Evolutionary conservation across 1,139 yeast species (phyloP).

Genomic region (Yamadazyma diddensiae): DNA sequence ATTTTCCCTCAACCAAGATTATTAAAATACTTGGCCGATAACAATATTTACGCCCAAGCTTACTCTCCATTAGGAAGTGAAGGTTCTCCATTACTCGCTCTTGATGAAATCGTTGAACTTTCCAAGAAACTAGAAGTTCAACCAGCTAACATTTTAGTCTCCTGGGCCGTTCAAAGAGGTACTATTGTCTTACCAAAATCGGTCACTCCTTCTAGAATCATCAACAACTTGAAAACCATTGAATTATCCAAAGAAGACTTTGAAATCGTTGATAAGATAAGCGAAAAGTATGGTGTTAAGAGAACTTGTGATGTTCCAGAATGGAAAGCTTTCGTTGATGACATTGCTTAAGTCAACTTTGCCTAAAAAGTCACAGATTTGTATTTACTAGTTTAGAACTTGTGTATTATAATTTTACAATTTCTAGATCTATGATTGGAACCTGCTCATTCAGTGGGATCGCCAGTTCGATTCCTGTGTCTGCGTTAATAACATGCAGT

Average conservation of each 20-base stretch:
- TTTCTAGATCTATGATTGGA: too few species aligned
- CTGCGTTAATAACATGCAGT: too few species aligned
- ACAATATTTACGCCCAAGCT: slow-evolving; percentile 51
- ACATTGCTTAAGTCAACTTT: slow-evolving; percentile 9
- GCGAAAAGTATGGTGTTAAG: slow-evolving; percentile 26
- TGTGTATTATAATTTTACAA: too few species aligned
- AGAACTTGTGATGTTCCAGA: slow-evolving; percentile 28
- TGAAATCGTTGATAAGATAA: slow-evolving; percentile 28
- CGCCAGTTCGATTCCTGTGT: too few species aligned
- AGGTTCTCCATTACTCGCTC: slow-evolving; percentile 51
- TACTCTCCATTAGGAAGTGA: slow-evolving; percentile 60
- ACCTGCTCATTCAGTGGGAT: too few species aligned
- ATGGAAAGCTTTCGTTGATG: slow-evolving; percentile 23
- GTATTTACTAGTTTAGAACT: too few species aligned
- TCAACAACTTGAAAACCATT: slow-evolving; percentile 31
- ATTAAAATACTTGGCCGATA: slow-evolving; percentile 36
- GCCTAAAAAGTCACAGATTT: too few species aligned
- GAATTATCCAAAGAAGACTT: slow-evolving; percentile 32
- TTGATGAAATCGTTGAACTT: slow-evolving; percentile 37
- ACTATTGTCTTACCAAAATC: slow-evolving; percentile 58
- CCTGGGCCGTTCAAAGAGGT: slow-evolving; percentile 54
- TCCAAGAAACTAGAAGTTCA: slow-evolving; percentile 43
- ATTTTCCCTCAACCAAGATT: slow-evolving; percentile 52
- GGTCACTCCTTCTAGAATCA: slow-evolving; percentile 33
- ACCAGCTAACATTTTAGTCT: slow-evolving; percentile 46